A percentile compares a stretch with the other conserved stretches of the same genome.
phyloP scores from a whole-genome alignment of 306 rosid species.

The Malus sylvestris region DNA sequence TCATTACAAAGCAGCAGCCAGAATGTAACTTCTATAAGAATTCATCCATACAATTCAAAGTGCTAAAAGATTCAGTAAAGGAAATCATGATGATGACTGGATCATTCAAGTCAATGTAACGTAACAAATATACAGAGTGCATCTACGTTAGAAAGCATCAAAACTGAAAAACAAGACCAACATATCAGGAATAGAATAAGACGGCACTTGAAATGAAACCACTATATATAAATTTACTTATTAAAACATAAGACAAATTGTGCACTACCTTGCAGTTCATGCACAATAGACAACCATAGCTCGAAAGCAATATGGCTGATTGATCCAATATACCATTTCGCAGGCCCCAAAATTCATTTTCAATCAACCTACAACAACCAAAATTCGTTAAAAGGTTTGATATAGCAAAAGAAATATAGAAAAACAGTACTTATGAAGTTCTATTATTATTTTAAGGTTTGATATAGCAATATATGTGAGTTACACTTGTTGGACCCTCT shows the following conservation, averaged over 20 bases:
- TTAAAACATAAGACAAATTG: not conserved
- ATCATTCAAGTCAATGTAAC: not conserved
- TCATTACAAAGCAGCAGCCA: not conserved
- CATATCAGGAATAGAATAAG: not conserved
- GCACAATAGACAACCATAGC: slow-evolving; percentile 71
- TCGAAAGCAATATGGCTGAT: slow-evolving; percentile 90
- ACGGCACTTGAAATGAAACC: not conserved
- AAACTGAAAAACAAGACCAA: not conserved
- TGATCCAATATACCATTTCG: slow-evolving; percentile 96
- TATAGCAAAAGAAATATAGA: not conserved
- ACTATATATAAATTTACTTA: not conserved
- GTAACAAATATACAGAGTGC: not conserved
- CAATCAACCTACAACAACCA: slow-evolving; percentile 57
- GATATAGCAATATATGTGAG: not conserved
- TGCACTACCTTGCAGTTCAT: slow-evolving; percentile 95
- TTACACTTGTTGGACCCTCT: not conserved
- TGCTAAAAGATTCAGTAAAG: not conserved
- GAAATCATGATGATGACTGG: not conserved
- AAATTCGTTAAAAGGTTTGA: not conserved
- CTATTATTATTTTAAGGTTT: not conserved
- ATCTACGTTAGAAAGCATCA: not conserved
- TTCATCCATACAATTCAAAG: not conserved
- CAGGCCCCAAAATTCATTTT: slow-evolving; percentile 90
- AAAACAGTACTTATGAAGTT: not conserved
- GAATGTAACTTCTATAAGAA: not conserved